These are phyloP conservation scores for Saposhnikovia divaricata DNA, from an alignment of 129 eudicot genomes.

Conservation along the genomic window DNA sequence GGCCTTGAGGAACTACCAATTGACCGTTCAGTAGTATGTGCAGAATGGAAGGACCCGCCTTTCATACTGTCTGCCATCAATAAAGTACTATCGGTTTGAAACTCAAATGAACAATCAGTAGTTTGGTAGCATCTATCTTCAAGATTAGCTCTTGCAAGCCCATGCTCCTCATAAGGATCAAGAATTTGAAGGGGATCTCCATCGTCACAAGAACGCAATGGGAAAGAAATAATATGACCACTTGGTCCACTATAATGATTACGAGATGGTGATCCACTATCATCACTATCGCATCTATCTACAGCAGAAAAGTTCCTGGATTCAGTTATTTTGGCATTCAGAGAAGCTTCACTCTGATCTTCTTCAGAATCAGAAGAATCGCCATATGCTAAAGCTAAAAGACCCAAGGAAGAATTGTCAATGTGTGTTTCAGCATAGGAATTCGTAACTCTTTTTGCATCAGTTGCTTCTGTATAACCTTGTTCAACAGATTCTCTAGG, in stretches of 20 bases:
- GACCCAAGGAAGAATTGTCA: conserved; percentile 70
- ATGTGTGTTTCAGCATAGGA: conserved; percentile 21
- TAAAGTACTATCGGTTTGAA: conserved; percentile 18
- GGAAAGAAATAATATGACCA: neutral
- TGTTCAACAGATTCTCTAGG: conserved; percentile 35
- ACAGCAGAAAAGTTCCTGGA: conserved; percentile 14
- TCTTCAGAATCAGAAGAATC: conserved; percentile 77
- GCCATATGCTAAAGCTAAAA: conserved; percentile 77
- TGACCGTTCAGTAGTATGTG: conserved; percentile 11
- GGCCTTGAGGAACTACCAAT: conserved; percentile 12
- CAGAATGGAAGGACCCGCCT: conserved; percentile 19
- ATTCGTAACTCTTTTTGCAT: conserved; percentile 19
- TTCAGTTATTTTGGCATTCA: conserved; percentile 14
- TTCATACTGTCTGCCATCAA: conserved; percentile 24
- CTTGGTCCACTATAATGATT: conserved; percentile 16
- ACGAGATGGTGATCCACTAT: conserved; percentile 16
- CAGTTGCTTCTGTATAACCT: conserved; percentile 23
- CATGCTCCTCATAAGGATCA: conserved; percentile 22
- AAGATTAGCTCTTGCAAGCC: conserved; percentile 9
- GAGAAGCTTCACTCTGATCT: conserved; percentile 37
- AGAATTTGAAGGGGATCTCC: conserved; percentile 10
- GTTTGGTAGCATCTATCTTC: conserved; percentile 17
- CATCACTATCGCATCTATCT: conserved; percentile 17
- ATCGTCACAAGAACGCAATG: conserved; percentile 17
- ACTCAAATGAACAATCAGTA: conserved; percentile 34